Evolutionary conservation across 2,329 filamentous ascomycete genomes (phyloP).

Genomic region (Lomentospora prolificans): DNA sequence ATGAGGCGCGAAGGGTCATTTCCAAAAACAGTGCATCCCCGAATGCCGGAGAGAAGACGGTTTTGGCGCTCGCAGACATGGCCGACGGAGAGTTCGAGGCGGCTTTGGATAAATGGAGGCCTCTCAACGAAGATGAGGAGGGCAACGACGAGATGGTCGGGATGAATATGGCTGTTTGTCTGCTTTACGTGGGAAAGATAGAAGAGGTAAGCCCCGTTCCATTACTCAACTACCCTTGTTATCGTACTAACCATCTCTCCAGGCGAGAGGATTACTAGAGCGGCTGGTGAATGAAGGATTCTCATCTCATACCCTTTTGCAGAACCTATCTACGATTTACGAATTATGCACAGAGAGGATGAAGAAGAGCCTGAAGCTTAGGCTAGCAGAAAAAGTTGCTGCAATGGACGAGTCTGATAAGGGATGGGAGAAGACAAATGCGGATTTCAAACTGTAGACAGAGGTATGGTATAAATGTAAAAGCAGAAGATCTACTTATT

Average conservation of each 20-base stretch:
- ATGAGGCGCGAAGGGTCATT: conserved; percentile 51
- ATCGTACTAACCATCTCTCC: neutral
- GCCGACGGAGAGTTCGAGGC: conserved; percentile 62
- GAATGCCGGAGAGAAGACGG: conserved; percentile 33
- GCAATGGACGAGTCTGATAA: conserved; percentile 41
- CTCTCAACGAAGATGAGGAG: conserved; percentile 27
- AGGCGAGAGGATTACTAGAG: conserved; percentile 61
- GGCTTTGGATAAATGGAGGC: conserved; percentile 54
- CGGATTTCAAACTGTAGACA: conserved; percentile 63
- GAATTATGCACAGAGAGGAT: conserved; percentile 80
- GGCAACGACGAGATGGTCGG: conserved; percentile 56
- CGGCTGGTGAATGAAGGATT: conserved; percentile 50
- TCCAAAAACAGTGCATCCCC: conserved; percentile 16
- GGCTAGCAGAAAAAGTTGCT: conserved; percentile 61
- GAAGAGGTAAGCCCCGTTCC: conserved; percentile 56
- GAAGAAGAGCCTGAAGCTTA: conserved; percentile 52
- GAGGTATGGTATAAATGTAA: neutral
- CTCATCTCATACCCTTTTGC: conserved; percentile 70
- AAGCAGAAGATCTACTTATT: too few relatives aligned
- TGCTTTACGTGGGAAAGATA: conserved; percentile 73
- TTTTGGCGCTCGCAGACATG: conserved; percentile 65
- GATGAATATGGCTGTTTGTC: conserved; percentile 75
- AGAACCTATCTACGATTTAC: conserved; percentile 86
- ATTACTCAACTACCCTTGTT: neutral
- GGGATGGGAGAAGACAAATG: conserved; percentile 62